Percentiles rank a stretch among this genome's conserved stretches.
phyloP scores from a whole-genome alignment of 2,329 filamentous ascomycete genomes.

The Fusarium pseudonygamai region DNA sequence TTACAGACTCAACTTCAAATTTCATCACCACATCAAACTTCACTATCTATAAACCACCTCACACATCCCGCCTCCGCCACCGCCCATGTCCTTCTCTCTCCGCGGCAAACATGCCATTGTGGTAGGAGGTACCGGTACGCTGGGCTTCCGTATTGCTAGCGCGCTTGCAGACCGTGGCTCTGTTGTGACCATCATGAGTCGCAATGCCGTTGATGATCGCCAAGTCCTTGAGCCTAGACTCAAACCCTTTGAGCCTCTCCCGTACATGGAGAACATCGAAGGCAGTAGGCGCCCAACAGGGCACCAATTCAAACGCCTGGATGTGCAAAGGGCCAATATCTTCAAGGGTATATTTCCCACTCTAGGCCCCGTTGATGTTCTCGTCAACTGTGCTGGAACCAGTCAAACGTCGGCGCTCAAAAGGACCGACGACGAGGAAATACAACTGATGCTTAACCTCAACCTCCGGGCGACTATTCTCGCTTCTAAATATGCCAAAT shows the following conservation, averaged over 20 bases:
- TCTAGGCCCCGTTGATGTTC: slow-evolving; percentile 60
- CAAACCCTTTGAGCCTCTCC: slow-evolving; percentile 34
- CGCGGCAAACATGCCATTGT: slow-evolving; percentile 66
- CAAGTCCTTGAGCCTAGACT: slow-evolving; percentile 51
- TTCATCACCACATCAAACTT: slow-evolving; percentile 6
- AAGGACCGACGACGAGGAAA: slow-evolving; percentile 57
- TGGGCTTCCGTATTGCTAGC: slow-evolving; percentile 73
- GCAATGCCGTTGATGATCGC: slow-evolving; percentile 58
- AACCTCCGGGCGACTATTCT: slow-evolving; percentile 76
- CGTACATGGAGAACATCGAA: neutral
- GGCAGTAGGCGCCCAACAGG: slow-evolving; percentile 26
- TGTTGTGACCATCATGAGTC: slow-evolving; percentile 68
- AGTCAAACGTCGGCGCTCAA: slow-evolving; percentile 72
- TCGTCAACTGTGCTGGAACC: slow-evolving; percentile 84
- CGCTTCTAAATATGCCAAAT: slow-evolving; percentile 62
- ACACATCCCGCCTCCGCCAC: neutral
- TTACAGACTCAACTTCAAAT: slow-evolving; percentile 6
- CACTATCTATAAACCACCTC: neutral
- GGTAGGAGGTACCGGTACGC: slow-evolving; percentile 76
- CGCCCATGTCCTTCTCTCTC: slow-evolving; percentile 48
- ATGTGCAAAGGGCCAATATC: slow-evolving; percentile 42
- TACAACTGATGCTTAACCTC: slow-evolving; percentile 69
- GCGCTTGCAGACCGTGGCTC: slow-evolving; percentile 72
- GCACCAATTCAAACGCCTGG: slow-evolving; percentile 50
- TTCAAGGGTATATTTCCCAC: slow-evolving; percentile 47